Conservation (phyloP, 768 basidiomycete genomes). For the Hypholoma sublateritium region DNA sequence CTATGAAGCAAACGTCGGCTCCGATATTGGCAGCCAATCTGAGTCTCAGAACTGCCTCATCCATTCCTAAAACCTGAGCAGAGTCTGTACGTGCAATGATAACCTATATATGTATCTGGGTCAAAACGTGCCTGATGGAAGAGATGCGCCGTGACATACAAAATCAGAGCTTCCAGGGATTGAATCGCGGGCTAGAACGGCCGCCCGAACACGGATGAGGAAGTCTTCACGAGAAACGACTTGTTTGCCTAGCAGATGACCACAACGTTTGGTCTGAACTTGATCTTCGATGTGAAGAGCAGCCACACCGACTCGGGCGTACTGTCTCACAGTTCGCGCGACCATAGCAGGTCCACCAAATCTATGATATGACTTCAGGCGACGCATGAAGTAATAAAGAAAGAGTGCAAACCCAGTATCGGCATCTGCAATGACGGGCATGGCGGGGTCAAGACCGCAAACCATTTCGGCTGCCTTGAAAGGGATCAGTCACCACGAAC, state of each 20-base stretch:
- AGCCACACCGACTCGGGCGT: slow-evolving; percentile 67
- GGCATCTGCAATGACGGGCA: slow-evolving; percentile 77
- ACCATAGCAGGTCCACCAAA: slow-evolving; percentile 79
- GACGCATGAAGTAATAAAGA: neutral
- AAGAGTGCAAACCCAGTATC: slow-evolving; percentile 60
- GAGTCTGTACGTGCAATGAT: slow-evolving; percentile 80
- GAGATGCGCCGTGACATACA: slow-evolving; percentile 28
- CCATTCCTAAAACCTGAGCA: slow-evolving; percentile 79
- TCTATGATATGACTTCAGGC: slow-evolving; percentile 14
- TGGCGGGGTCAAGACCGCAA: slow-evolving; percentile 58
- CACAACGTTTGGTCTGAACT: slow-evolving; percentile 80
- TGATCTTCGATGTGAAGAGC: slow-evolving; percentile 82
- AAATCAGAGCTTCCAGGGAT: slow-evolving; percentile 75
- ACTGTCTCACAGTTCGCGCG: slow-evolving; percentile 73
- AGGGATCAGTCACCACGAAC: neutral
- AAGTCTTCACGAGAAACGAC: slow-evolving; percentile 82
- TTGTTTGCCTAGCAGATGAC: slow-evolving; percentile 79
- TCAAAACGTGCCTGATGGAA: neutral
- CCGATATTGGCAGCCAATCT: slow-evolving; percentile 73
- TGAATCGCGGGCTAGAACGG: slow-evolving; percentile 73
- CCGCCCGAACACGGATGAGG: slow-evolving; percentile 76
- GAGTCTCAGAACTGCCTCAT: slow-evolving; percentile 68
- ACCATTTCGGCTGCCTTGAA: slow-evolving; percentile 70
- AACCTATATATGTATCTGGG: slow-evolving; percentile 37
- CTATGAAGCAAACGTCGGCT: slow-evolving; percentile 82